A percentile compares a stretch with the other conserved stretches of the same genome.
phyloP scores from a whole-genome alignment of 495 filamentous ascomycete genomes.

The Hypoxylon fuscum region DNA sequence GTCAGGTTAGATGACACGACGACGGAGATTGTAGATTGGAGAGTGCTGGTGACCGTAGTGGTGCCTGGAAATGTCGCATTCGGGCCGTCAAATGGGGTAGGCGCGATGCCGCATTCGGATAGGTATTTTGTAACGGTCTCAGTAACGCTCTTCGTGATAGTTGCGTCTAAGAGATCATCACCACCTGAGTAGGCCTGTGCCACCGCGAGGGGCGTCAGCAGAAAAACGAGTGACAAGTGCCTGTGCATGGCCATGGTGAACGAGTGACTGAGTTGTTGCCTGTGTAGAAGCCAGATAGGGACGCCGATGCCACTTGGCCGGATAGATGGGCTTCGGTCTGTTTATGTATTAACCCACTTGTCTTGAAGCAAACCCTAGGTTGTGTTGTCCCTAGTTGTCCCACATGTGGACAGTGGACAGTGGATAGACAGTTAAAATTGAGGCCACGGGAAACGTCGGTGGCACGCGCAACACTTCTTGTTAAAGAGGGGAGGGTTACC shows the following conservation, averaged over 20 bases:
- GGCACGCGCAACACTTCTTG: constrained; percentile 17
- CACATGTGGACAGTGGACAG: too few species aligned
- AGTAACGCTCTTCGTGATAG: constrained; percentile 31
- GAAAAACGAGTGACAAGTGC: constrained; percentile 34
- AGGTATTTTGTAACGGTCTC: constrained; percentile 35
- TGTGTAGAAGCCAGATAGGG: constrained; percentile 6
- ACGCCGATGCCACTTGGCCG: not conserved
- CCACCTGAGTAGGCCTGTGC: constrained; percentile 28
- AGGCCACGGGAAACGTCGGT: constrained; percentile 5
- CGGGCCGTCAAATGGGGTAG: not conserved
- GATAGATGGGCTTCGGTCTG: constrained; percentile 11
- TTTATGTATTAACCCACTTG: constrained; percentile 18
- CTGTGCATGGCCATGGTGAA: constrained; percentile 35
- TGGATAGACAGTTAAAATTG: too few species aligned
- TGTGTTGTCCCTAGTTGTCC: constrained; percentile 15
- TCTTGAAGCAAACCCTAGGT: not conserved
- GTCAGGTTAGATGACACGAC: constrained; percentile 8
- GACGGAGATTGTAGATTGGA: constrained; percentile 25
- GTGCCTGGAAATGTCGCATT: constrained; percentile 22
- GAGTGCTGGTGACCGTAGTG: constrained; percentile 30
- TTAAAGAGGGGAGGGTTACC: constrained; percentile 15
- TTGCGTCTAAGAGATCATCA: constrained; percentile 13
- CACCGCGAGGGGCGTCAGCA: constrained; percentile 15
- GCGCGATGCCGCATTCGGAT: constrained; percentile 21
- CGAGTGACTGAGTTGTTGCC: constrained; percentile 24